Percentiles rank a stretch among this genome's conserved stretches.
phyloP scores from a whole-genome alignment of 495 filamentous ascomycete species.

The Aspergillus saccharolyticus region DNA sequence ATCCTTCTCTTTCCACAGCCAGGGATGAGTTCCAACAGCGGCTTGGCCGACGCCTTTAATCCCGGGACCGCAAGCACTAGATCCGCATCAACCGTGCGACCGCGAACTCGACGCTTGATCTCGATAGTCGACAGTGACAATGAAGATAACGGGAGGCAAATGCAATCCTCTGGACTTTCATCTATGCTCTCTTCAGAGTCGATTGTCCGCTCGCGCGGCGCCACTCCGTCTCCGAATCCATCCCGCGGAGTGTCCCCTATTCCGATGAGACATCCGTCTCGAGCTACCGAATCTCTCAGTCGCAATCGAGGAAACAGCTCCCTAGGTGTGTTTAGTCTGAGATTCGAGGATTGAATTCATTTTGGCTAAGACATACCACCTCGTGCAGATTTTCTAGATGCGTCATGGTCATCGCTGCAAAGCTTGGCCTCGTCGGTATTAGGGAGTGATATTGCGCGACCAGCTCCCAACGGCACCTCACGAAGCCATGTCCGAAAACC shows the following conservation, averaged over 20 bases:
- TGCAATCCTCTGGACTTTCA: conserved; percentile 30
- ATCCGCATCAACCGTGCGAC: conserved; percentile 37
- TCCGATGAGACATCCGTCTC: conserved; percentile 43
- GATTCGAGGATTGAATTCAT: conserved; percentile 24
- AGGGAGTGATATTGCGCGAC: conserved; percentile 40
- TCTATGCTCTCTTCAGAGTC: conserved; percentile 26
- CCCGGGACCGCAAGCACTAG: conserved; percentile 27
- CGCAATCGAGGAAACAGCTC: conserved; percentile 23
- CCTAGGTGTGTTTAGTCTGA: conserved; percentile 21
- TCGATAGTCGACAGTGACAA: conserved; percentile 39
- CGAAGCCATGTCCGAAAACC: conserved; percentile 39
- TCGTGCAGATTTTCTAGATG: conserved; percentile 43
- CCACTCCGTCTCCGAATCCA: conserved; percentile 39
- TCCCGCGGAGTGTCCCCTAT: conserved; percentile 46
- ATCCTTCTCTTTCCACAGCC: conserved; percentile 17
- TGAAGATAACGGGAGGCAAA: conserved; percentile 28
- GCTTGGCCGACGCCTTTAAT: conserved; percentile 36
- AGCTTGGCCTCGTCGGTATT: conserved; percentile 49
- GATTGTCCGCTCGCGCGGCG: conserved; percentile 34
- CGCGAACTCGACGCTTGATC: conserved; percentile 41
- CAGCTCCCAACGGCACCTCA: conserved; percentile 26
- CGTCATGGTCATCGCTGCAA: conserved; percentile 51
- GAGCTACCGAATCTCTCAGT: conserved; percentile 26
- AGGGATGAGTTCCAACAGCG: conserved; percentile 46
- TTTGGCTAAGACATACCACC: conserved; percentile 27